These are phyloP conservation scores for Podila clonocystis DNA, from an alignment of 192 early-diverging fungal genomes.

Conservation along the genomic window DNA sequence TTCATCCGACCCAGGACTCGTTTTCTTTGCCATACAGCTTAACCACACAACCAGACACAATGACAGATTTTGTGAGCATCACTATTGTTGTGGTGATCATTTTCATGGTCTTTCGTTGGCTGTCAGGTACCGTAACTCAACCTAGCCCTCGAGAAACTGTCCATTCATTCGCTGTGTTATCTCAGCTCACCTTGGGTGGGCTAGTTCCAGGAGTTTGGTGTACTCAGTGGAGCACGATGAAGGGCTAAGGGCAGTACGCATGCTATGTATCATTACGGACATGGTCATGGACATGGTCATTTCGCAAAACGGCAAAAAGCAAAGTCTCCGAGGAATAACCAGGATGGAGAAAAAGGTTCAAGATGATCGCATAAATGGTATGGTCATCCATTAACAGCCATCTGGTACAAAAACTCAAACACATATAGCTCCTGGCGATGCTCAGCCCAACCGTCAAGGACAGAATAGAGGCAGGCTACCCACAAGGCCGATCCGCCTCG, in stretches of 20 bases:
- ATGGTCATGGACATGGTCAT: too few species aligned
- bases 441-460: conserved; percentile 29
- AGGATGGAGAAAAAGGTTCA: too few species aligned
- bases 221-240: too few species aligned
- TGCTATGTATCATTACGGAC: too few species aligned
- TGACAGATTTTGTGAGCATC: conserved; percentile 70
- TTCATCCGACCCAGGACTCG: neutral
- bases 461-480: conserved; percentile 46
- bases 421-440: conserved; percentile 37
- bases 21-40: neutral
- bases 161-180: neutral
- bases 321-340: too few species aligned
- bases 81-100: conserved; percentile 68
- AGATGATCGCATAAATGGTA: too few species aligned
- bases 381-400: too few species aligned
- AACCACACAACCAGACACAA: conserved; percentile 14
- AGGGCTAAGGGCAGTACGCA: too few species aligned
- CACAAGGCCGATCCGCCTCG: conserved; percentile 31
- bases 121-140: conserved; percentile 54
- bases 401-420: too few species aligned
- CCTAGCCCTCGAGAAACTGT: neutral
- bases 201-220: neutral
- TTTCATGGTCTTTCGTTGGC: conserved; percentile 65
- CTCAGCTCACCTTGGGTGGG: neutral
- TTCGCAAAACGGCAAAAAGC: too few species aligned